Evolutionary conservation across 2,329 filamentous ascomycete genomes (phyloP).

Genomic region (Thelonectria blattea): DNA sequence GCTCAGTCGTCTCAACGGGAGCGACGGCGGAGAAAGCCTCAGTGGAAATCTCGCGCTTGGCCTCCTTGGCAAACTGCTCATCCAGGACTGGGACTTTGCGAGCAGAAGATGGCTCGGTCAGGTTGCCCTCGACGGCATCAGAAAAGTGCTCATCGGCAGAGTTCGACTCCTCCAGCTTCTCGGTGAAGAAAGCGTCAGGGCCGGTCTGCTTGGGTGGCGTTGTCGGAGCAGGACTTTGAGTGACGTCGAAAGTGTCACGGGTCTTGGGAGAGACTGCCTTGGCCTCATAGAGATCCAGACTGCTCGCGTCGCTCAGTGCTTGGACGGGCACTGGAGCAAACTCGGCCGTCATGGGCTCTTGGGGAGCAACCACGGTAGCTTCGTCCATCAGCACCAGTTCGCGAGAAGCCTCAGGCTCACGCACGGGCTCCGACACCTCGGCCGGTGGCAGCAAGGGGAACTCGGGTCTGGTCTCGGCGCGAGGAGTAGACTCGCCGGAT

Average conservation of each 20-base stretch:
- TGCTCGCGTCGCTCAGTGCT: constrained; percentile 50
- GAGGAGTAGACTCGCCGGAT: constrained; percentile 73
- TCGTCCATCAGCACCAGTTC: neutral
- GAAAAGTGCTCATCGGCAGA: constrained; percentile 47
- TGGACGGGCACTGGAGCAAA: constrained; percentile 50
- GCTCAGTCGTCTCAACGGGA: constrained; percentile 1
- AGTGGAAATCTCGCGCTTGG: neutral
- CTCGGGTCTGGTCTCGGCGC: constrained; percentile 54
- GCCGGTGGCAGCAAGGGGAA: constrained; percentile 28
- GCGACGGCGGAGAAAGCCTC: neutral
- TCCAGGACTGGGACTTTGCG: neutral
- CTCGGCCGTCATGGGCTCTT: constrained; percentile 22
- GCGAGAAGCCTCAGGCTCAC: constrained; percentile 3
- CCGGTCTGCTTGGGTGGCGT: constrained; percentile 34
- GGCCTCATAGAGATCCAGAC: constrained; percentile 49
- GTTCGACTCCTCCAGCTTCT: constrained; percentile 40
- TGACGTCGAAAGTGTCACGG: constrained; percentile 29
- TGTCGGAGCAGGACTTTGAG: constrained; percentile 33
- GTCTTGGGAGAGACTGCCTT: constrained; percentile 45
- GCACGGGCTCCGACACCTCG: constrained; percentile 7
- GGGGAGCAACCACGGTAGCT: neutral
- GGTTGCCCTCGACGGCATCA: constrained; percentile 40
- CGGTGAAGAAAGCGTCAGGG: constrained; percentile 23
- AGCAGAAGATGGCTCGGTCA: constrained; percentile 18
- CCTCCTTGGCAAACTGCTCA: constrained; percentile 5